These are phyloP conservation scores for Trichoderma endophyticum DNA, from an alignment of 2,329 filamentous ascomycete species.

Conservation along the genomic window DNA sequence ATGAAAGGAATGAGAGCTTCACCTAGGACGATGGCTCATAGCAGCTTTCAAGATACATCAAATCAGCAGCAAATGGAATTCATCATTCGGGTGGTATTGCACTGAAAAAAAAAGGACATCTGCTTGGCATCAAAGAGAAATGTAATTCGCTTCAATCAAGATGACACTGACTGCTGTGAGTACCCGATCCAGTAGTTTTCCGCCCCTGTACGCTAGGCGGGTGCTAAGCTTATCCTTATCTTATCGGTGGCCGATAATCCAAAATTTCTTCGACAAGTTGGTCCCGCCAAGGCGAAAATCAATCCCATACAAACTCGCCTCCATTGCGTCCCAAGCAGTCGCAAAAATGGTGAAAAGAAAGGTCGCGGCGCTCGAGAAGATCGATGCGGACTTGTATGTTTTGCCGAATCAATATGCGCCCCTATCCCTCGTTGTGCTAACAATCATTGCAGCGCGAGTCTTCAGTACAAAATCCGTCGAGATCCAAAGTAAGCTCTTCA, in stretches of 20 bases:
- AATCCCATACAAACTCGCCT: neutral
- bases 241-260: slow-evolving; percentile 2
- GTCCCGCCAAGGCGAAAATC: neutral
- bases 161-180: neutral
- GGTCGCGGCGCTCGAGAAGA: slow-evolving; percentile 88
- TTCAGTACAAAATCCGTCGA: slow-evolving; percentile 87
- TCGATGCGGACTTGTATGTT: slow-evolving; percentile 78
- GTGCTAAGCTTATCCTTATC: slow-evolving; percentile 11
- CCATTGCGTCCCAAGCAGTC: neutral
- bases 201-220: neutral
- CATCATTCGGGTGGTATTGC: neutral
- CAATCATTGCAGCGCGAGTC: slow-evolving; percentile 59
- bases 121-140: neutral
- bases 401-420: neutral
- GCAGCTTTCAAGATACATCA: neutral
- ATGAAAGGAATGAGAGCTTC: neutral
- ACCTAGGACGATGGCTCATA: neutral
- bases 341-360: slow-evolving; percentile 76
- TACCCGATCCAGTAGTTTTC: too few species aligned
- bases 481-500: slow-evolving; percentile 65
- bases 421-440: slow-evolving; percentile 23
- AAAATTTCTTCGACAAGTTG: slow-evolving; percentile 6
- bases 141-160: neutral
- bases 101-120: neutral
- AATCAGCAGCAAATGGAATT: neutral